Evolutionary conservation across 2,329 filamentous ascomycete species (phyloP).

Genomic region (Sclerotinia trifoliorum): DNA sequence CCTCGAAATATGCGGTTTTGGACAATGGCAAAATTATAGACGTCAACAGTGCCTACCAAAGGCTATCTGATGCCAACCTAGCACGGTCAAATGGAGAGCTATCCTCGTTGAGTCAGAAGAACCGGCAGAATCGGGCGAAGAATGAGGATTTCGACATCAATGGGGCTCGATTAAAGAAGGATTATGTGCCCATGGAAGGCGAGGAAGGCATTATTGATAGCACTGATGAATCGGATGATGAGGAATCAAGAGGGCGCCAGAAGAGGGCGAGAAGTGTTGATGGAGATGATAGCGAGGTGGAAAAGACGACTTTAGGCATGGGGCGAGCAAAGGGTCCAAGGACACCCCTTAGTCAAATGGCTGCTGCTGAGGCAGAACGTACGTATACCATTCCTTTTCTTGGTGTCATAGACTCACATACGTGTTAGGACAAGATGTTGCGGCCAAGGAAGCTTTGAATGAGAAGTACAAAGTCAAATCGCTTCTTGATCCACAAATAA

Average conservation of each 20-base stretch:
- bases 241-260: constrained; percentile 59
- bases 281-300: constrained; percentile 37
- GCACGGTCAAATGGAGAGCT: constrained; percentile 62
- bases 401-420: not conserved
- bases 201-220: constrained; percentile 37
- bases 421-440: constrained; percentile 31
- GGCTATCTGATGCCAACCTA: constrained; percentile 69
- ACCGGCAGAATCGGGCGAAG: constrained; percentile 30
- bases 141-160: constrained; percentile 27
- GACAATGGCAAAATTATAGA: constrained; percentile 63
- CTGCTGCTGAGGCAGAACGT: constrained; percentile 78
- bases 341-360: constrained; percentile 61
- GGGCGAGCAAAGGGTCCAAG: constrained; percentile 43
- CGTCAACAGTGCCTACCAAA: constrained; percentile 66
- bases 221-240: constrained; percentile 59
- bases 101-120: constrained; percentile 44
- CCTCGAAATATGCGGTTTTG: constrained; percentile 47
- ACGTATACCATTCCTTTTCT: constrained; percentile 42
- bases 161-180: constrained; percentile 36
- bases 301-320: constrained; percentile 40
- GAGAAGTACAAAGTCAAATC: constrained; percentile 37
- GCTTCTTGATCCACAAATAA: constrained; percentile 60
- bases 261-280: constrained; percentile 43
- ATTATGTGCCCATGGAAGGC: constrained; percentile 34
- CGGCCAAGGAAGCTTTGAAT: constrained; percentile 26